Percentiles rank a stretch among this genome's conserved stretches.
These are phyloP conservation scores for Fusarium chuoi DNA, from an alignment of 2,329 filamentous ascomycete genomes.

Conservation along the genomic window DNA sequence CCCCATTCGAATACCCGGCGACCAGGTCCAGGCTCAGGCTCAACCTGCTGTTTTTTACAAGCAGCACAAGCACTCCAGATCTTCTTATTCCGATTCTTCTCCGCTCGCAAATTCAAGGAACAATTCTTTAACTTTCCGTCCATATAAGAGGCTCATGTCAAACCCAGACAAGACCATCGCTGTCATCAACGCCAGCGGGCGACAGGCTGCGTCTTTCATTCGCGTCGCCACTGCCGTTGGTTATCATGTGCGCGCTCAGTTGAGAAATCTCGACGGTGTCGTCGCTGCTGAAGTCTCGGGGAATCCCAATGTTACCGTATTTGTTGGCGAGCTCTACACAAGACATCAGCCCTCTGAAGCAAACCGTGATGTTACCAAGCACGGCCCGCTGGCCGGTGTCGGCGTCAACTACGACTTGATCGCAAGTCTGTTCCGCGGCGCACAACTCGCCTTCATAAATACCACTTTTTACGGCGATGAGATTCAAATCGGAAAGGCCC, in stretches of 20 bases:
- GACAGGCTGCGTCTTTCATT: conserved; percentile 94
- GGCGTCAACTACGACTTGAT: conserved; percentile 80
- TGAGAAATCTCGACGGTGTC: conserved; percentile 86
- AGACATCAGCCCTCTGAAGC: conserved; percentile 61
- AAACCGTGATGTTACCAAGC: conserved; percentile 73
- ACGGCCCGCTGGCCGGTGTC: conserved; percentile 69
- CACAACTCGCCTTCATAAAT: conserved; percentile 95
- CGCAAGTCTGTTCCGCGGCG: conserved; percentile 80
- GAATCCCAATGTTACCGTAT: conserved; percentile 78
- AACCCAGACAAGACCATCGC: conserved; percentile 82
- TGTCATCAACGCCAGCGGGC: conserved; percentile 94
- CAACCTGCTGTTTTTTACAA: conserved; percentile 48
- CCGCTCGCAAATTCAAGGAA: conserved; percentile 65
- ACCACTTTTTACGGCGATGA: conserved; percentile 98
- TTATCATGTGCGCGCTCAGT: conserved; percentile 91
- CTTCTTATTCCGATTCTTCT: conserved; percentile 70
- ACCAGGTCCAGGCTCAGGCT: conserved; percentile 42
- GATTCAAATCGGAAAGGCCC: conserved; percentile 84
- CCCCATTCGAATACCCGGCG: conserved; percentile 51
- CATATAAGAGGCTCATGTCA: conserved; percentile 68
- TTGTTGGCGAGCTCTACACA: conserved; percentile 72
- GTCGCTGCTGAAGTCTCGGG: conserved; percentile 87
- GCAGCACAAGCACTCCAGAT: conserved; percentile 70
- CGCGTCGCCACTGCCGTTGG: conserved; percentile 93
- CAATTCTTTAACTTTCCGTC: conserved; percentile 70